These are phyloP conservation scores for Capronia epimyces DNA, from an alignment of 2,329 filamentous ascomycete genomes.

Conservation along the genomic window DNA sequence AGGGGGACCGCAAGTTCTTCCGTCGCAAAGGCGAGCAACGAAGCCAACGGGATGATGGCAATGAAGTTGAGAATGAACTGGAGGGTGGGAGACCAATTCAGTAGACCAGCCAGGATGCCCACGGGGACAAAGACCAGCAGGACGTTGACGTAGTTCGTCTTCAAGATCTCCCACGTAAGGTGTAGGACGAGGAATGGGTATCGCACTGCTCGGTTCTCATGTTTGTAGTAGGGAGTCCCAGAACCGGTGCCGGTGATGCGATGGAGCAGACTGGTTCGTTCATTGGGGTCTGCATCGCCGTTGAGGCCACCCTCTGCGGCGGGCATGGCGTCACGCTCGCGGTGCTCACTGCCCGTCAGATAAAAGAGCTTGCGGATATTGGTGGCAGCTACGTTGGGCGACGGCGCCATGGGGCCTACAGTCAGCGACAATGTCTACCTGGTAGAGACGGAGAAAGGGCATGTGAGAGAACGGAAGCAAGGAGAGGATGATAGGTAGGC, in stretches of 20 bases:
- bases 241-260: conserved; percentile 22
- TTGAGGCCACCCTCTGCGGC: conserved; percentile 29
- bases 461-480: background rate
- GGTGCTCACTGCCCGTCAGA: conserved; percentile 8
- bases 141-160: conserved; percentile 53
- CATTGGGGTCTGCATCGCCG: conserved; percentile 32
- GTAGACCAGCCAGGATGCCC: conserved; percentile 58
- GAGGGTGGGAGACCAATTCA: conserved; percentile 52
- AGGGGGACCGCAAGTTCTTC: conserved; percentile 58
- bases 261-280: conserved; percentile 35
- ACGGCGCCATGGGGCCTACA: conserved; percentile 14
- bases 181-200: conserved; percentile 38
- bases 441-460: background rate
- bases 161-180: conserved; percentile 42
- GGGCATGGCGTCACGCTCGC: conserved; percentile 15
- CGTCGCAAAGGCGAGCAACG: conserved; percentile 59
- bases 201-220: conserved; percentile 36
- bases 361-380: conserved; percentile 20
- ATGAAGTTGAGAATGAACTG: conserved; percentile 60
- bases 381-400: conserved; percentile 21
- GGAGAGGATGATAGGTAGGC: background rate
- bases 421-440: conserved; percentile 7
- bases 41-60: conserved; percentile 58
- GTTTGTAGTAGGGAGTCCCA: conserved; percentile 34
- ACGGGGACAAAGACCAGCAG: conserved; percentile 60